Conservation (phyloP, 2,329 filamentous ascomycete genomes). For the Diplocarpon rosae region DNA sequence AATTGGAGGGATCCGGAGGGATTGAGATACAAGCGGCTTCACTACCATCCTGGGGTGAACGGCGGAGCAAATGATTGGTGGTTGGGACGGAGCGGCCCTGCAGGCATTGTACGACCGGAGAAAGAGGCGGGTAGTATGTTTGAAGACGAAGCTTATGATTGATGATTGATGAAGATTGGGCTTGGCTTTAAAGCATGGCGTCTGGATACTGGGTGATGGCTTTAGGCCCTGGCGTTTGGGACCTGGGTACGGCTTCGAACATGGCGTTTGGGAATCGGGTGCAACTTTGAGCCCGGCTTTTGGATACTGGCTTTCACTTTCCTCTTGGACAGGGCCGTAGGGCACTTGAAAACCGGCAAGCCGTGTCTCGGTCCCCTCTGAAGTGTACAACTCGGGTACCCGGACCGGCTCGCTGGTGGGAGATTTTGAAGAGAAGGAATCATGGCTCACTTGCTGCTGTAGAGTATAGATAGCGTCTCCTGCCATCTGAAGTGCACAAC, state of each 20-base stretch:
- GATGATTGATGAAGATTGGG: not conserved
- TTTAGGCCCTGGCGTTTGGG: no score
- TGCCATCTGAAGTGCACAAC: not conserved
- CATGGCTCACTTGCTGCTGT: no score
- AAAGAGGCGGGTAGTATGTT: not conserved
- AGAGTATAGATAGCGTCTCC: not conserved
- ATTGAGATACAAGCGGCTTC: not conserved
- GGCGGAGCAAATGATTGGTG: constrained; percentile 9
- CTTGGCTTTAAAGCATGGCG: not conserved
- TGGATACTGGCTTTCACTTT: no score
- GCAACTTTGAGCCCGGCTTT: no score
- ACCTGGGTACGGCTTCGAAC: no score
- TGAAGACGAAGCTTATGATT: not conserved
- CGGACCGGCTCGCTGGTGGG: no score
- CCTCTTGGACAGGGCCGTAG: no score
- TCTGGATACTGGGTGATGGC: not conserved
- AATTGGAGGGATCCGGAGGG: constrained; percentile 2
- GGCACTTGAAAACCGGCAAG: no score
- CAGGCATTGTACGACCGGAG: not conserved
- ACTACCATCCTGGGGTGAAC: not conserved
- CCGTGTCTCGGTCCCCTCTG: no score
- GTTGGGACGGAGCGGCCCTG: constrained; percentile 1
- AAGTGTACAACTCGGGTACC: no score
- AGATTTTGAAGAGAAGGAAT: no score
- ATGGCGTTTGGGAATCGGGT: no score